These are phyloP conservation scores for Acanthamoeba castellanii DNA, from an alignment of 208 protist genomes.

Conservation along the genomic window DNA sequence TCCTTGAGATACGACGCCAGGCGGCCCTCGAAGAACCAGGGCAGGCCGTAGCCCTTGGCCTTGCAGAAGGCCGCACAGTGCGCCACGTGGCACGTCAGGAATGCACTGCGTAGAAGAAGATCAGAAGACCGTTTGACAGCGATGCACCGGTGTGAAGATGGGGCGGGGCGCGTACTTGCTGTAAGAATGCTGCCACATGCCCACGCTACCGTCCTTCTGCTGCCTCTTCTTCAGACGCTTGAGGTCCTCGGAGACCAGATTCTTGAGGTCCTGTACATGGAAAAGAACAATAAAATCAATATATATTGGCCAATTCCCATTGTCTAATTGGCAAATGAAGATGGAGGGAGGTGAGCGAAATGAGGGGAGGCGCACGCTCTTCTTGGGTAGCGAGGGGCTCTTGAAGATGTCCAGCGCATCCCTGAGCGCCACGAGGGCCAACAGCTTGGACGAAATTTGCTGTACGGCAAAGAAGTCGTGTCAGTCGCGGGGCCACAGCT, in stretches of 20 bases:
- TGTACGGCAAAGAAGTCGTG: not conserved
- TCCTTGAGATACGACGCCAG: constrained; percentile 63
- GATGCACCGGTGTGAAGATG: not conserved
- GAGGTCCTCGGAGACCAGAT: constrained; percentile 49
- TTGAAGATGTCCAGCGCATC: constrained; percentile 63
- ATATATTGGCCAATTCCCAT: not conserved
- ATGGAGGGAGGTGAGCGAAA: not conserved
- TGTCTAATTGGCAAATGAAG: too few species aligned
- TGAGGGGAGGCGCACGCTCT: constrained; percentile 9
- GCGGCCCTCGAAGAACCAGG: constrained; percentile 61
- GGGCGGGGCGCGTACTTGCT: not conserved
- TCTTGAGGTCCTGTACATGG: constrained; percentile 20
- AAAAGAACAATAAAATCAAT: not conserved
- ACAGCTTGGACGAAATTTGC: constrained; percentile 69
- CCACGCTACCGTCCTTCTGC: not conserved
- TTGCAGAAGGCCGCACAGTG: constrained; percentile 63
- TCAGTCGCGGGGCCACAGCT: not conserved
- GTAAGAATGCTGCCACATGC: constrained; percentile 44
- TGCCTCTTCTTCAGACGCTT: constrained; percentile 71
- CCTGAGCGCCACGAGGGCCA: constrained; percentile 43
- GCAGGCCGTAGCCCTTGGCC: constrained; percentile 68
- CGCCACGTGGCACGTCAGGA: constrained; percentile 48
- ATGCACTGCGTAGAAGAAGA: not conserved
- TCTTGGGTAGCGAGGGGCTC: constrained; percentile 16
- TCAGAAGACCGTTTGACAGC: not conserved